These are phyloP conservation scores for Xylogone sp. DNA, from an alignment of 2,329 filamentous ascomycete species.

Conservation along the genomic window DNA sequence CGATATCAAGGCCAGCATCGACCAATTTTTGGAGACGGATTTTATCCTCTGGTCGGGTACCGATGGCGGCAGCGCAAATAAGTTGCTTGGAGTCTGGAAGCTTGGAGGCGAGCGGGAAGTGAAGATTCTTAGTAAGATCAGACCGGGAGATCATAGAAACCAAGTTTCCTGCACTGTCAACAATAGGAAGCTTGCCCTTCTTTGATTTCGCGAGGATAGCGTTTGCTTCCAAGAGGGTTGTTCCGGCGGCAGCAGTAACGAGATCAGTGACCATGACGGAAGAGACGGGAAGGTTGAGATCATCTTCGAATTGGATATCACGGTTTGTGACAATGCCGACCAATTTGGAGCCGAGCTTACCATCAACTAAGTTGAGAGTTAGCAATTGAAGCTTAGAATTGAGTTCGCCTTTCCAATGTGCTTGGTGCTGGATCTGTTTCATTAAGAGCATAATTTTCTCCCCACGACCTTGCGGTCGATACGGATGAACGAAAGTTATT, in stretches of 20 bases:
- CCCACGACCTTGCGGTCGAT: conserved; percentile 86
- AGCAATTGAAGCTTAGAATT: conserved; percentile 27
- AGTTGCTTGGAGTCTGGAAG: conserved; percentile 96
- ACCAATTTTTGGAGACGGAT: conserved; percentile 79
- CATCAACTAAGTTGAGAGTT: conserved; percentile 64
- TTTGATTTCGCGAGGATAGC: conserved; percentile 89
- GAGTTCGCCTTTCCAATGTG: conserved; percentile 13
- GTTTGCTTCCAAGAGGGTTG: conserved; percentile 86
- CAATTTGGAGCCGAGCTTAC: conserved; percentile 91
- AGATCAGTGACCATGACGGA: conserved; percentile 95
- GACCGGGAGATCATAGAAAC: conserved; percentile 91
- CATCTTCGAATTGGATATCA: conserved; percentile 93
- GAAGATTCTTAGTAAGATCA: conserved; percentile 96
- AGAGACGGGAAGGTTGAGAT: conserved; percentile 68
- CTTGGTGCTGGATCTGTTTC: conserved; percentile 24
- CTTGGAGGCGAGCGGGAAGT: conserved; percentile 96
- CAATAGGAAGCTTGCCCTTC: conserved; percentile 96
- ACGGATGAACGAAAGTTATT: conserved; percentile 99
- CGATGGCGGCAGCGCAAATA: conserved; percentile 90
- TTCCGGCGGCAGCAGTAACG: conserved; percentile 79
- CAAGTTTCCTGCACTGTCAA: conserved; percentile 78
- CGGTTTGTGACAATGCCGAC: conserved; percentile 96
- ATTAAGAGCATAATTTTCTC: conserved; percentile 57
- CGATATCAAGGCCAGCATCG: conserved; percentile 91
- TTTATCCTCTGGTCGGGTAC: conserved; percentile 93